Conservation (phyloP, 495 filamentous ascomycete genomes). For the Clavariopsis aquatica region DNA sequence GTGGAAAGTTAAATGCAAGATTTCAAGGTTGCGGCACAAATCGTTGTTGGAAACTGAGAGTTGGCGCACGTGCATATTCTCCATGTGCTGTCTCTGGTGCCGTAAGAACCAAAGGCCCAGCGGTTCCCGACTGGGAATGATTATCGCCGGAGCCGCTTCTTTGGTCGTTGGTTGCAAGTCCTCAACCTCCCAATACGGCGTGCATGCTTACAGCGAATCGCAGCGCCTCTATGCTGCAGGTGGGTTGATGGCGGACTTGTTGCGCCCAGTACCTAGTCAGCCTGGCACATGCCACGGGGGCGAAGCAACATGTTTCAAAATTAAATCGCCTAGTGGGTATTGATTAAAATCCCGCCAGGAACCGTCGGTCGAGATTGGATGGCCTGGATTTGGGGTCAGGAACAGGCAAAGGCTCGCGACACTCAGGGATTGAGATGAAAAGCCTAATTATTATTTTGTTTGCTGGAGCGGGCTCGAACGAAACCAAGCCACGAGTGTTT, state of each 20-base stretch:
- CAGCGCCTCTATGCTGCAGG: not conserved
- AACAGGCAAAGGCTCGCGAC: not conserved
- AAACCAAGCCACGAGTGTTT: not conserved
- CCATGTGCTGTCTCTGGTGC: not conserved
- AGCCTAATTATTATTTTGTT: not conserved
- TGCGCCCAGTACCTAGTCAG: slow-evolving; percentile 12
- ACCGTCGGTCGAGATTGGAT: not conserved
- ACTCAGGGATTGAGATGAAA: slow-evolving; percentile 4
- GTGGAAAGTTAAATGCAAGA: not conserved
- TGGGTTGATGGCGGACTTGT: slow-evolving; percentile 6
- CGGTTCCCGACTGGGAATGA: not conserved
- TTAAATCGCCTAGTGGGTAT: slow-evolving; percentile 22
- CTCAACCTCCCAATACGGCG: not conserved
- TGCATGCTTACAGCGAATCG: slow-evolving; percentile 1
- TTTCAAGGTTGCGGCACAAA: not conserved
- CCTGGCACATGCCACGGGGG: slow-evolving; percentile 5
- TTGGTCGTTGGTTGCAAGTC: slow-evolving; percentile 5
- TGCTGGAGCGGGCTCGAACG: not conserved
- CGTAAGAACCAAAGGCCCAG: too few relatives aligned
- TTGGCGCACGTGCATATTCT: not conserved
- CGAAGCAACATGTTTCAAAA: slow-evolving; percentile 25
- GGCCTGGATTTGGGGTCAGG: slow-evolving; percentile 1
- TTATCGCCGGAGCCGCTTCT: not conserved
- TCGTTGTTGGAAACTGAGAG: not conserved
- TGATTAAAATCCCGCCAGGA: slow-evolving; percentile 13